These are phyloP conservation scores for Capsicum chinense DNA, from an alignment of 257 asterid genomes.

Conservation along the genomic window DNA sequence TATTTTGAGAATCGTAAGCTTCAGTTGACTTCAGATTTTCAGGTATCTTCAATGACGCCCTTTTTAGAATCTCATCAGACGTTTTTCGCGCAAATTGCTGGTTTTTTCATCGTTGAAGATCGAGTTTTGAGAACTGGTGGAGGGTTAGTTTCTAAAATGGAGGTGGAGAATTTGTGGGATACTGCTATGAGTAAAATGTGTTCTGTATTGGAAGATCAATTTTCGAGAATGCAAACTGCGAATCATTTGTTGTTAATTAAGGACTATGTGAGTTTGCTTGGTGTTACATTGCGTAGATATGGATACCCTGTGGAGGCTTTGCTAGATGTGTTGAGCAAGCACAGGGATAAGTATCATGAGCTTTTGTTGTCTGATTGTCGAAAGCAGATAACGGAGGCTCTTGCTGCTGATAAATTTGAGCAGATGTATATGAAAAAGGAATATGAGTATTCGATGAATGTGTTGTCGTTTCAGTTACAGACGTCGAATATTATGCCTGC, in stretches of 20 bases:
- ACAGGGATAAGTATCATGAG: constrained; percentile 94
- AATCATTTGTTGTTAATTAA: constrained; percentile 93
- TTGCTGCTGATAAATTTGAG: constrained; percentile 90
- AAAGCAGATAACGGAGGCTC: constrained; percentile 84
- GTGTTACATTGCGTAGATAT: constrained; percentile 84
- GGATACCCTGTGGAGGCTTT: constrained; percentile 91
- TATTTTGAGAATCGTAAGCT: constrained; percentile 92
- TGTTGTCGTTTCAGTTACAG: constrained; percentile 89
- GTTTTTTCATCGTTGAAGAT: constrained; percentile 94
- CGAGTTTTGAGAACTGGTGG: constrained; percentile 93
- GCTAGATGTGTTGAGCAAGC: constrained; percentile 93
- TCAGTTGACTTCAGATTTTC: constrained; percentile 95
- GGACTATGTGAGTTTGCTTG: constrained; percentile 95
- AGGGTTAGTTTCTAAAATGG: constrained; percentile 76
- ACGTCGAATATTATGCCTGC: constrained; percentile 95
- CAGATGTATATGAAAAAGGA: constrained; percentile 99
- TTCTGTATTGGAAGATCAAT: constrained; percentile 94
- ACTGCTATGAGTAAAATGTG: constrained; percentile 97
- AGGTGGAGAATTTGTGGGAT: constrained; percentile 97
- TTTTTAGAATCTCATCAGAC: constrained; percentile 95
- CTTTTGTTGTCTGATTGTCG: constrained; percentile 87
- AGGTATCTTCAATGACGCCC: constrained; percentile 97
- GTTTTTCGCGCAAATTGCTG: constrained; percentile 97
- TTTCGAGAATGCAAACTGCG: constrained; percentile 97
- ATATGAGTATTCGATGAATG: constrained; percentile 91